Percentiles rank a stretch among this genome's conserved stretches.
phyloP scores from a whole-genome alignment of 106 monocot species.

The Acorus gramineus region DNA sequence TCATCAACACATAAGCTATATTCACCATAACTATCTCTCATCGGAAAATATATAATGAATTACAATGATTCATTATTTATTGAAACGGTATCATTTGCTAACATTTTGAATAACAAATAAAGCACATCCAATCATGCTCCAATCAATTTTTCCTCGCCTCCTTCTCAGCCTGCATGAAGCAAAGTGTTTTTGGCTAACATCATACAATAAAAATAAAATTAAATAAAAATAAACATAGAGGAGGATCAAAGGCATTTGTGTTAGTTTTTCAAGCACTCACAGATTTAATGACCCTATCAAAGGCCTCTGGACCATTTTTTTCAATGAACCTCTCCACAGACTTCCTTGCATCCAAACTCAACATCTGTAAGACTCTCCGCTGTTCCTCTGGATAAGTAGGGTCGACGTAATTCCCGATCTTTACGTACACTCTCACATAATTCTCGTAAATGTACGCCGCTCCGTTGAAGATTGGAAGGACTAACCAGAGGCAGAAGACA shows the following conservation, averaged over 20 bases:
- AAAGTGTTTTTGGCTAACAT: not conserved
- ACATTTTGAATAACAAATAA: too few species aligned
- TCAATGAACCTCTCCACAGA: conserved; percentile 77
- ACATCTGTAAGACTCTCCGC: conserved; percentile 63
- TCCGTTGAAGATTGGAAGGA: conserved; percentile 80
- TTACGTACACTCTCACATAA: conserved; percentile 68
- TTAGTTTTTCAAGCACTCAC: conserved; percentile 15
- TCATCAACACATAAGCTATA: too few species aligned
- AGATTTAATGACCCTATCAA: conserved; percentile 58
- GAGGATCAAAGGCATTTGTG: not conserved
- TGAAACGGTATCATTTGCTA: too few species aligned
- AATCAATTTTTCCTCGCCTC: conserved; percentile 45
- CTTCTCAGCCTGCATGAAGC: conserved; percentile 29
- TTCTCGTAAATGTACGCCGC: conserved; percentile 91
- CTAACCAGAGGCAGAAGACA: conserved; percentile 76
- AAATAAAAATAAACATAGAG: not conserved
- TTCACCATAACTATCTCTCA: too few species aligned
- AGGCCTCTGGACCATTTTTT: conserved; percentile 56
- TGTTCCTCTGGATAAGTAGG: conserved; percentile 45
- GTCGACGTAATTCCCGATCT: conserved; percentile 47
- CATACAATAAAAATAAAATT: not conserved
- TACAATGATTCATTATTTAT: too few species aligned
- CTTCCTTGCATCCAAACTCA: conserved; percentile 84
- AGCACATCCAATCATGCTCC: not conserved
- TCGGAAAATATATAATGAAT: too few species aligned